Conservation (phyloP, 2,329 filamentous ascomycete genomes). For the Trichoderma brevicompactum region DNA sequence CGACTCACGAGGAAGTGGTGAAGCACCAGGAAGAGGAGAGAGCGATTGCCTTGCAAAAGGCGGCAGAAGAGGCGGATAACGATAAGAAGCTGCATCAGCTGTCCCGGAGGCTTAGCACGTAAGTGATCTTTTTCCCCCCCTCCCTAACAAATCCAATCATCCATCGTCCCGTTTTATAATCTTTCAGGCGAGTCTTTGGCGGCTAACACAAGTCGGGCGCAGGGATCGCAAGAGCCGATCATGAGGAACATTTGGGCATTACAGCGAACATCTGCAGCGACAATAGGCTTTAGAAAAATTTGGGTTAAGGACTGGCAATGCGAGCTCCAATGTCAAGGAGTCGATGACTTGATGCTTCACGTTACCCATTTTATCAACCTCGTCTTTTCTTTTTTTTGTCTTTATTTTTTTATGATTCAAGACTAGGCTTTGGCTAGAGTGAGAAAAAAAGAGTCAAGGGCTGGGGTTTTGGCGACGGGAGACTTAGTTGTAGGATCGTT, state of each 20-base stretch:
- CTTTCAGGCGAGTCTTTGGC: not conserved
- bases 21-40: conserved; percentile 81
- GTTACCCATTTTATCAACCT: conserved; percentile 30
- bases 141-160: no score
- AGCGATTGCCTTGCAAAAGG: conserved; percentile 82
- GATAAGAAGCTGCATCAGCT: conserved; percentile 85
- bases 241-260: conserved; percentile 26
- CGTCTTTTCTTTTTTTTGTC: conserved; percentile 25
- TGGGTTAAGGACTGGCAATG: conserved; percentile 25
- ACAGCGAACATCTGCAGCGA: conserved; percentile 20
- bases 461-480: conserved; percentile 14
- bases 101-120: conserved; percentile 95
- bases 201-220: conserved; percentile 25
- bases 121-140: conserved; percentile 29
- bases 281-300: conserved; percentile 24
- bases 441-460: conserved; percentile 23
- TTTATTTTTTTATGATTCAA: conserved; percentile 17
- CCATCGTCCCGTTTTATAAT: not conserved
- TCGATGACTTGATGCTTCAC: conserved; percentile 29
- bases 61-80: conserved; percentile 86
- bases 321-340: conserved; percentile 17
- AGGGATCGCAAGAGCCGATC: conserved; percentile 40
- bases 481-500: conserved; percentile 2
- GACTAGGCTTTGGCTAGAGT: conserved; percentile 29
- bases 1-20: conserved; percentile 87